Evolutionary conservation across 306 rosid species (phyloP).

Genomic region (Rosa multiflora): DNA sequence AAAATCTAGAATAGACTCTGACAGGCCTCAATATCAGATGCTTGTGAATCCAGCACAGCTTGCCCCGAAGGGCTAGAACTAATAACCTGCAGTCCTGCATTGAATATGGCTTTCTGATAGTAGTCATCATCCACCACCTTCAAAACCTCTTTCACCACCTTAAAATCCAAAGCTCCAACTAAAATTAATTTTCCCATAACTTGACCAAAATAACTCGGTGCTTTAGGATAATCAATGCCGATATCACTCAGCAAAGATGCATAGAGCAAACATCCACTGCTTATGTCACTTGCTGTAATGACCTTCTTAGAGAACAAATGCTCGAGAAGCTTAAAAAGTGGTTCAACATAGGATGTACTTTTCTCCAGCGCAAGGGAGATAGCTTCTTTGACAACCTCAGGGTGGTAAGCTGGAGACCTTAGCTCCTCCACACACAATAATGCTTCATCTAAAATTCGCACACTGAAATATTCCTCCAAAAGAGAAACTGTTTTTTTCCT

Average conservation of each 20-base stretch:
- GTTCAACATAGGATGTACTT: slow-evolving; percentile 66
- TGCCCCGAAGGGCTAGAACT: slow-evolving; percentile 53
- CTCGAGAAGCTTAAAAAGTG: slow-evolving; percentile 63
- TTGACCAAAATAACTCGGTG: slow-evolving; percentile 83
- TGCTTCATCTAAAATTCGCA: slow-evolving; percentile 81
- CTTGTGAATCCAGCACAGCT: slow-evolving; percentile 69
- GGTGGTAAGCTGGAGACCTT: slow-evolving; percentile 63
- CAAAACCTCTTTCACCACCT: slow-evolving; percentile 64
- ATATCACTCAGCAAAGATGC: slow-evolving; percentile 66
- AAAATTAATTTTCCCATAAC: slow-evolving; percentile 61
- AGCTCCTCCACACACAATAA: slow-evolving; percentile 88
- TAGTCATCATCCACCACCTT: slow-evolving; percentile 59
- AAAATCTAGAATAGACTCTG: slow-evolving; percentile 44
- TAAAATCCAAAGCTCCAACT: slow-evolving; percentile 66
- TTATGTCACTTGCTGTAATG: slow-evolving; percentile 52
- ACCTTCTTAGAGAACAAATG: slow-evolving; percentile 51
- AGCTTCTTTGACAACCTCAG: slow-evolving; percentile 92
- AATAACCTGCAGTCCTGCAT: slow-evolving; percentile 41
- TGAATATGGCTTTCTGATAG: slow-evolving; percentile 57
- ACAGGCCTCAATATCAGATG: slow-evolving; percentile 85
- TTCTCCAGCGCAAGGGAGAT: slow-evolving; percentile 71
- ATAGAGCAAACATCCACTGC: slow-evolving; percentile 75
- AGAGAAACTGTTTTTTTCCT: slow-evolving; percentile 60
- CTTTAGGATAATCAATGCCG: slow-evolving; percentile 78
- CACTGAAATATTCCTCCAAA: slow-evolving; percentile 74